Evolutionary conservation across 139 green algal species (phyloP), one percentile per base, ranked within the genome.

Genomic region (Asterochloris sp.): DNA sequence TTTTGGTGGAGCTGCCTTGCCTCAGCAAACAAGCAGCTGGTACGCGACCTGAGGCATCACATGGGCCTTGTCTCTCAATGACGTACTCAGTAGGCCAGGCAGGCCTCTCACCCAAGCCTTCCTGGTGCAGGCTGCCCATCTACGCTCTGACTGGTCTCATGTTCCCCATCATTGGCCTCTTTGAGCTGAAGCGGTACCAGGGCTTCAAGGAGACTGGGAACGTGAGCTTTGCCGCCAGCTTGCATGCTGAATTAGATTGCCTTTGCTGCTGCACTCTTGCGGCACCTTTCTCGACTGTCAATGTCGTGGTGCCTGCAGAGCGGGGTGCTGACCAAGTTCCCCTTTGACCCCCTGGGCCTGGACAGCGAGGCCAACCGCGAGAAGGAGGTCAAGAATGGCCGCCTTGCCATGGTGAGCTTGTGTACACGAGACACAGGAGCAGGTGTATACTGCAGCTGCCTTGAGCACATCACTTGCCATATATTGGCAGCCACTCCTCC

Each of bases 381-480:
- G 29, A 98, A 97, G 94, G 96, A 99, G 92, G 84, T 99, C 84
- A 99, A 99, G 92, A 99, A 99, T 90, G 96, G 94, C 80, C 93
- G 95, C 87, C 92, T 98, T 13, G 95, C 95, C 62, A 98, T 98
- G 95, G 90, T 96, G 80, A 84, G 87, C 47, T 63, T 79, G 23
- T 79, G 11, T 54, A 6, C 38, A 54, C 4, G 38, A 6, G 6
- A 6, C 38, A 54, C 38, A 54, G 38, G 38, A 54, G 38, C 38
- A 54, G 38, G 38, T 54, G 38, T 54, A 54, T 54, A 6, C 38
- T 10, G 38, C 38, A 54, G 38, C 38, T 54, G 38, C 38, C 38
- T 54, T 54, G 38, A 54, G 38, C 38, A 54, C 38, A 54, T 54
- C 4, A 6, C 38, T 54, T 54, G 38, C 2, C 6, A 6, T 6